Percentiles rank a stretch among this genome's conserved stretches.
Conservation (phyloP, 805 yeast species). For the Wickerhamiella nectarea region DNA sequence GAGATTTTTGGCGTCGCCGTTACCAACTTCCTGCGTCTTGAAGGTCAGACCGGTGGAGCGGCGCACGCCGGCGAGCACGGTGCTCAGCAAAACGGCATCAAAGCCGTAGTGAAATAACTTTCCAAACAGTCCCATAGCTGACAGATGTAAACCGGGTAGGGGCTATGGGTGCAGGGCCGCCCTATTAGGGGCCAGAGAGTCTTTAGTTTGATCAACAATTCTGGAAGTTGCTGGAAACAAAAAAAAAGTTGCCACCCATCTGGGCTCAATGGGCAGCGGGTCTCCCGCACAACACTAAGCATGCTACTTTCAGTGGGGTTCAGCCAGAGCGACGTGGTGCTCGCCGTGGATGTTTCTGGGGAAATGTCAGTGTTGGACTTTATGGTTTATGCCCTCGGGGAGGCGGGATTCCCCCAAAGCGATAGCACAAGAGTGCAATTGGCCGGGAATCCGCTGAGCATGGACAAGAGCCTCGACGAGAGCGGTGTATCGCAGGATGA, state of each 20-base stretch:
- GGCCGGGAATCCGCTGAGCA: constrained; percentile 1
- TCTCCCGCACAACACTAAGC: too few species aligned
- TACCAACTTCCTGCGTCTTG: constrained; percentile 37
- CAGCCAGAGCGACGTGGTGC: constrained; percentile 35
- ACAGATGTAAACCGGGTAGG: background rate
- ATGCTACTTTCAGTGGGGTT: constrained; percentile 44
- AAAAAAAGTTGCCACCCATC: too few species aligned
- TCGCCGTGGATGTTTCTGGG: constrained; percentile 48
- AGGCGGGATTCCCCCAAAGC: constrained; percentile 38
- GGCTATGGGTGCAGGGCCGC: too few species aligned
- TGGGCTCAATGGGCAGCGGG: too few species aligned
- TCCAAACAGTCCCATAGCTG: constrained; percentile 33
- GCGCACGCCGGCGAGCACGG: constrained; percentile 75
- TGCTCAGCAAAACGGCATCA: constrained; percentile 66
- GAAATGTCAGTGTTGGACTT: constrained; percentile 56
- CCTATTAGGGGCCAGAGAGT: too few species aligned
- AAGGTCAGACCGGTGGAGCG: constrained; percentile 64
- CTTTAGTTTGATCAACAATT: too few species aligned
- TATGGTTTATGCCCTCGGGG: constrained; percentile 59
- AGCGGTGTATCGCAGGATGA: constrained; percentile 46
- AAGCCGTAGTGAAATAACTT: constrained; percentile 55
- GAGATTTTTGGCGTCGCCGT: constrained; percentile 30
- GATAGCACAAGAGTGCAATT: constrained; percentile 28
- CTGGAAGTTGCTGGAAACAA: too few species aligned
- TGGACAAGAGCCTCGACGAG: constrained; percentile 31